Evolutionary conservation across 352 stramenopile species (phyloP), one percentile per base, ranked within the genome.

Genomic region (Phytophthora fragariae): DNA sequence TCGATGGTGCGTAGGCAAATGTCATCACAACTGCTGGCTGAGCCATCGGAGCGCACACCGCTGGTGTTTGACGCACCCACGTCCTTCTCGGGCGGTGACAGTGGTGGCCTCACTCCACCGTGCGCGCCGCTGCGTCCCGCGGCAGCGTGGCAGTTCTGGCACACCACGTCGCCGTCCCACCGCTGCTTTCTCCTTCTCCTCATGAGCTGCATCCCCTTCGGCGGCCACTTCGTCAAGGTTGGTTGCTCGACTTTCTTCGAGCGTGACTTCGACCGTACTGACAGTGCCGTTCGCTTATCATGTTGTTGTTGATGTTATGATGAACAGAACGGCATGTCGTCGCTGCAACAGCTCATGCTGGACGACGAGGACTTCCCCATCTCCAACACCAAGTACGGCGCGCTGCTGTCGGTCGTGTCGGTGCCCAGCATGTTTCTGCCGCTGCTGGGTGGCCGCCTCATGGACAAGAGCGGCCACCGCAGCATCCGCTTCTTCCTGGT

Each of bases 131-230:
- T 92, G 39, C 72, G 57, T 17, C 55, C 66, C 21, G 84, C 85
- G 1, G 68, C 87, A 5, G 33, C 59, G 9, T 96, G 88, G 88
- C 69, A 89, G 69, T 92, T 94, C 62, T 97, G 90, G 90, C 46
- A 62, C 37, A 82, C 86, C 29, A 91, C 84, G 53, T 90, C 88
- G 33, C 65, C 79, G 1, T 77, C 80, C 47, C 84, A 95, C 65
- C 88, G 90, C 53, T 95, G 95, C 72, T 97, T 82, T 63, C 76
- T 97, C 53, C 77, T 97, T 8, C 3, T 97, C 19, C 85, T 95
- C 70, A 95, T 97, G 83, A 93, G 87, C 69, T 86, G 74, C 73
- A 93, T 97, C 62, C 88, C 90, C 37, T 95, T 97, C 67, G 87
- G 88, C 33, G 88, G 85, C 29, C 90, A 96, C 77, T 97, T 97